Conservation (phyloP, 768 basidiomycete genomes). For the Butyriboletus loyo region DNA sequence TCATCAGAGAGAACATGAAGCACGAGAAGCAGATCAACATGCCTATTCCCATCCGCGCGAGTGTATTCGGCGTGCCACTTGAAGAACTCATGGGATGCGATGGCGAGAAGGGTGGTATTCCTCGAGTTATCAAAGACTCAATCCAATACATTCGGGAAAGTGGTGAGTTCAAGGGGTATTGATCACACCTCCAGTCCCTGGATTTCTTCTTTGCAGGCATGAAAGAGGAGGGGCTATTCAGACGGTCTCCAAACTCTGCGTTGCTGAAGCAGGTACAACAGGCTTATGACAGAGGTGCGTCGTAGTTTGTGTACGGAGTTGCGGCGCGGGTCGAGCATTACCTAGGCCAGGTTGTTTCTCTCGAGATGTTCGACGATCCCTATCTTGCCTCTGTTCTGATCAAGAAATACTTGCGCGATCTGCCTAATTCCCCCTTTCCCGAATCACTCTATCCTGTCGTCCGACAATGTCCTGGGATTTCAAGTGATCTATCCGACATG, state of each 20-base stretch:
- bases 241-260: conserved; percentile 72
- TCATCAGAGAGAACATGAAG: conserved; percentile 70
- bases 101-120: conserved; percentile 81
- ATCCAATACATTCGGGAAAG: conserved; percentile 67
- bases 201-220: conserved; percentile 37
- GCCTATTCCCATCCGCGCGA: conserved; percentile 58
- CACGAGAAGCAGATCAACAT: conserved; percentile 67
- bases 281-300: conserved; percentile 76
- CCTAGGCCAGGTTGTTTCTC: conserved; percentile 71
- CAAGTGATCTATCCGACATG: conserved; percentile 53
- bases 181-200: background rate
- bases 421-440: conserved; percentile 76
- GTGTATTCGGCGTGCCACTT: conserved; percentile 75
- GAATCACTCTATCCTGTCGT: conserved; percentile 65
- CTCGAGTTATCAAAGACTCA: conserved; percentile 73
- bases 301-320: background rate
- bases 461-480: conserved; percentile 61
- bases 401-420: conserved; percentile 81
- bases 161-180: conserved; percentile 27
- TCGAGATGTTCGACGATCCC: conserved; percentile 73
- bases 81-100: conserved; percentile 82
- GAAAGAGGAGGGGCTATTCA: conserved; percentile 76
- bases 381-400: conserved; percentile 81
- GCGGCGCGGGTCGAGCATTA: conserved; percentile 4
- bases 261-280: conserved; percentile 73